These are phyloP conservation scores for Gymnopilus junonius DNA, from an alignment of 768 basidiomycete species.

Conservation along the genomic window DNA sequence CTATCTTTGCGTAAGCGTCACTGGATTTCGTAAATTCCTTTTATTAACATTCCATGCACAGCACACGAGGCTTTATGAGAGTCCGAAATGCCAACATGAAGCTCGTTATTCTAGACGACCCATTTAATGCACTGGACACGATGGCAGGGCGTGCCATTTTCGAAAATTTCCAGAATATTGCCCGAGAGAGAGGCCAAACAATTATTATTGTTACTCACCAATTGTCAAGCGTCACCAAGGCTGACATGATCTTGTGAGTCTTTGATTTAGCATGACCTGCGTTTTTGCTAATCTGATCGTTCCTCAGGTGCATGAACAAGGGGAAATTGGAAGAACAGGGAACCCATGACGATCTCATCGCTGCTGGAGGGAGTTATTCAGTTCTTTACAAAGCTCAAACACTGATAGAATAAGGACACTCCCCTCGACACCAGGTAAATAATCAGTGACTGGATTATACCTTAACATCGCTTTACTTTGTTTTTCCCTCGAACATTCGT, in stretches of 20 bases:
- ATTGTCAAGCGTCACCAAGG: conserved; percentile 45
- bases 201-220: conserved; percentile 54
- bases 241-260: conserved; percentile 55
- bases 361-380: conserved; percentile 33
- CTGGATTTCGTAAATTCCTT: not conserved
- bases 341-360: conserved; percentile 37
- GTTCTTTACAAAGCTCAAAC: conserved; percentile 36
- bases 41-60: conserved; percentile 17
- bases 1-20: conserved; percentile 47
- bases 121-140: conserved; percentile 53
- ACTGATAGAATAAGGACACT: not conserved
- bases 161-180: conserved; percentile 32
- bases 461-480: too few species aligned
- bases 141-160: conserved; percentile 50
- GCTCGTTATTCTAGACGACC: conserved; percentile 58
- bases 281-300: not conserved
- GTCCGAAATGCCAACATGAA: conserved; percentile 33
- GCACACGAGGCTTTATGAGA: conserved; percentile 46
- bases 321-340: conserved; percentile 39
- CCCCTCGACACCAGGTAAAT: too few species aligned
- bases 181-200: conserved; percentile 45
- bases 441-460: too few species aligned
- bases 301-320: conserved; percentile 40
- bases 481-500: too few species aligned
- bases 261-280: not conserved